Evolutionary conservation across 1,284 basidiomycete genomes (phyloP).

Genomic region (Austroboletus novae-zelandiae): DNA sequence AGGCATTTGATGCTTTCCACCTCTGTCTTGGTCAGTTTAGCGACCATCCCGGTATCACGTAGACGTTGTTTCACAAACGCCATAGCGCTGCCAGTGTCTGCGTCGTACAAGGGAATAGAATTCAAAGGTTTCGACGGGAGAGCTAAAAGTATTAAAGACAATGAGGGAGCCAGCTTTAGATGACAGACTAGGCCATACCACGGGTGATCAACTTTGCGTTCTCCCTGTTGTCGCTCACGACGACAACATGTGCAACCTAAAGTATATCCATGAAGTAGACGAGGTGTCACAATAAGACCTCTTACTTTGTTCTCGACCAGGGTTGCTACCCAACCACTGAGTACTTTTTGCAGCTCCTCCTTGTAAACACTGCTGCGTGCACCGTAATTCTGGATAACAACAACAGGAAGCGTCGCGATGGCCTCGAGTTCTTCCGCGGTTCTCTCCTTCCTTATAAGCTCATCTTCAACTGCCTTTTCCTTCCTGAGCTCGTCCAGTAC

Average conservation of each 20-base stretch:
- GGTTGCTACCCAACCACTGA: slow-evolving; percentile 85
- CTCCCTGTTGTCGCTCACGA: slow-evolving; percentile 88
- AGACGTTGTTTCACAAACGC: slow-evolving; percentile 83
- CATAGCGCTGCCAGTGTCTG: slow-evolving; percentile 78
- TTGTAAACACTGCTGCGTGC: slow-evolving; percentile 60
- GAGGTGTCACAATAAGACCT: background rate
- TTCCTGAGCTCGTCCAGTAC: slow-evolving; percentile 18
- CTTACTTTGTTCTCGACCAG: slow-evolving; percentile 75
- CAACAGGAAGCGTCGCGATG: slow-evolving; percentile 74
- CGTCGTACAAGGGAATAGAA: slow-evolving; percentile 78
- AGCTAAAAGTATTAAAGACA: slow-evolving; percentile 42
- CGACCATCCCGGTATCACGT: slow-evolving; percentile 51
- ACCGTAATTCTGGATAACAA: slow-evolving; percentile 80
- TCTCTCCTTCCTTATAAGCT: slow-evolving; percentile 33
- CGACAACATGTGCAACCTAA: slow-evolving; percentile 87
- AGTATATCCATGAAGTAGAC: background rate
- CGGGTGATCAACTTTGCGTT: slow-evolving; percentile 82
- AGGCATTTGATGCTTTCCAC: slow-evolving; percentile 63
- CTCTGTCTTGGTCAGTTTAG: slow-evolving; percentile 54
- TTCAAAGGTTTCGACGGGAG: slow-evolving; percentile 86
- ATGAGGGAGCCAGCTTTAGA: background rate
- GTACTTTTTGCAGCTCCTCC: slow-evolving; percentile 72
- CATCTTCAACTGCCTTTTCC: slow-evolving; percentile 28
- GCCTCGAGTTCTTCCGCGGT: slow-evolving; percentile 45
- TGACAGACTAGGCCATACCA: slow-evolving; percentile 40